These are phyloP conservation scores for Penicillium parvum DNA, from an alignment of 495 filamentous ascomycete genomes.

Conservation along the genomic window DNA sequence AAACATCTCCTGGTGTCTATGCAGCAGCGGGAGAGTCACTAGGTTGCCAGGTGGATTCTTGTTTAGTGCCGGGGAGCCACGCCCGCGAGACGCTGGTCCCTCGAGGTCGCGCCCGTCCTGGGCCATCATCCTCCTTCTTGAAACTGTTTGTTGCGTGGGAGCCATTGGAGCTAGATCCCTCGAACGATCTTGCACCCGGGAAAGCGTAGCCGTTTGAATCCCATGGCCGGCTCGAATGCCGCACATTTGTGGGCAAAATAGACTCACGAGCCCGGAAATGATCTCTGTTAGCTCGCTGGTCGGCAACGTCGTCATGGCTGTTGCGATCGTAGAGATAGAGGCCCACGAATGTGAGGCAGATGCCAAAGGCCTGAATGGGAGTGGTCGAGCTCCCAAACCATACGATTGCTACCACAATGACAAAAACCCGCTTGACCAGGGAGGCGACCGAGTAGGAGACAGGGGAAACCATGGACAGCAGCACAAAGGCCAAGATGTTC, in stretches of 20 bases:
- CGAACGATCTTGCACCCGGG: slow-evolving; percentile 24
- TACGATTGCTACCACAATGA: slow-evolving; percentile 89
- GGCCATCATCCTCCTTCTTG: slow-evolving; percentile 60
- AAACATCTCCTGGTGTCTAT: slow-evolving; percentile 4
- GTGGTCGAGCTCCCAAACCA: slow-evolving; percentile 94
- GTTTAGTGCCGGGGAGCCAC: slow-evolving; percentile 71
- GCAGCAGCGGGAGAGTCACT: slow-evolving; percentile 37
- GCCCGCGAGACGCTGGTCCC: slow-evolving; percentile 51
- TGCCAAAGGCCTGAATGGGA: slow-evolving; percentile 73
- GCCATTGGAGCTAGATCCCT: slow-evolving; percentile 22
- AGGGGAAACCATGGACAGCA: slow-evolving; percentile 86
- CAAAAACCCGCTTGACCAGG: slow-evolving; percentile 94
- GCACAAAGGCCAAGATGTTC: slow-evolving; percentile 88
- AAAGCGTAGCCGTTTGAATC: slow-evolving; percentile 42
- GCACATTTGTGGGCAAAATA: slow-evolving; percentile 63
- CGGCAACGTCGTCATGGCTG: slow-evolving; percentile 75
- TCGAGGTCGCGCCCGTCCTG: slow-evolving; percentile 46
- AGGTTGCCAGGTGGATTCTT: slow-evolving; percentile 76
- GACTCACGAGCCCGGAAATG: slow-evolving; percentile 55
- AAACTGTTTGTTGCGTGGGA: slow-evolving; percentile 36
- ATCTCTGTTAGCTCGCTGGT: slow-evolving; percentile 58
- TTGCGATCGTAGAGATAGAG: slow-evolving; percentile 96
- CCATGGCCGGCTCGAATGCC: slow-evolving; percentile 31
- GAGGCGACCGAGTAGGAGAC: slow-evolving; percentile 96
- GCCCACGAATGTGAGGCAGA: slow-evolving; percentile 83